Conservation (phyloP, 2,329 filamentous ascomycete species). For the Endothia cerciana region DNA sequence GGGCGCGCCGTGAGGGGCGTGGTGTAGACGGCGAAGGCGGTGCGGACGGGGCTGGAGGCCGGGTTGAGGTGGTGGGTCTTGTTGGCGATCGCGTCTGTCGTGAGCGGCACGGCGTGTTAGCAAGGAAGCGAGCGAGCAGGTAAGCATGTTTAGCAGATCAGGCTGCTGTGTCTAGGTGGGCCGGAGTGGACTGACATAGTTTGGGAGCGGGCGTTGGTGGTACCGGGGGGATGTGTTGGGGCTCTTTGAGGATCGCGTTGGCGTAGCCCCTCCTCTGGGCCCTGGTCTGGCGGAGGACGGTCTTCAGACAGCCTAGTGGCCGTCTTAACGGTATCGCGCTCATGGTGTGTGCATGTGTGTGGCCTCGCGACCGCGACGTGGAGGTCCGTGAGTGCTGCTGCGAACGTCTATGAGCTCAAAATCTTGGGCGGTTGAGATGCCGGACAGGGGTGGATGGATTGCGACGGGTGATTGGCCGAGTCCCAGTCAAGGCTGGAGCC, state of each 20-base stretch:
- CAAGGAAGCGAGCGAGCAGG: background rate
- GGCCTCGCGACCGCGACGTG: constrained; percentile 21
- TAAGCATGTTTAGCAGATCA: too few relatives aligned
- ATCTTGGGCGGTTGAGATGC: constrained; percentile 22
- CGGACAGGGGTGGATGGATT: constrained; percentile 11
- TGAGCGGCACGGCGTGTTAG: constrained; percentile 5
- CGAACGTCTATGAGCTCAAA: constrained; percentile 30
- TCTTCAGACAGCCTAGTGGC: constrained; percentile 73
- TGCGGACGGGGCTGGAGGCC: constrained; percentile 39
- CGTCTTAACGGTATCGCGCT: constrained; percentile 67
- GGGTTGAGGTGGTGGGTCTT: constrained; percentile 37
- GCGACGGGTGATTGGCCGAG: constrained; percentile 7
- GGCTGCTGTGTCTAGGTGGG: background rate
- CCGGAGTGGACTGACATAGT: constrained; percentile 33
- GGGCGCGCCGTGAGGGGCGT: constrained; percentile 24
- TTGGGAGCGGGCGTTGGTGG: constrained; percentile 38
- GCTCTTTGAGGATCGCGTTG: constrained; percentile 23
- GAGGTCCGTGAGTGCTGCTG: constrained; percentile 19
- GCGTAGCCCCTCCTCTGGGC: constrained; percentile 33
- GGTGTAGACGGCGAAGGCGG: constrained; percentile 55
- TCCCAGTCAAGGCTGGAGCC: background rate
- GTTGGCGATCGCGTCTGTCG: constrained; percentile 34
- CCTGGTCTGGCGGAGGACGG: constrained; percentile 61
- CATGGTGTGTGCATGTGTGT: constrained; percentile 42
- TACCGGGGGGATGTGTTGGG: constrained; percentile 26